Base-by-base conservation (phyloP, 2,329 filamentous ascomycete genomes). In the Aquanectria penicillioides region DNA sequence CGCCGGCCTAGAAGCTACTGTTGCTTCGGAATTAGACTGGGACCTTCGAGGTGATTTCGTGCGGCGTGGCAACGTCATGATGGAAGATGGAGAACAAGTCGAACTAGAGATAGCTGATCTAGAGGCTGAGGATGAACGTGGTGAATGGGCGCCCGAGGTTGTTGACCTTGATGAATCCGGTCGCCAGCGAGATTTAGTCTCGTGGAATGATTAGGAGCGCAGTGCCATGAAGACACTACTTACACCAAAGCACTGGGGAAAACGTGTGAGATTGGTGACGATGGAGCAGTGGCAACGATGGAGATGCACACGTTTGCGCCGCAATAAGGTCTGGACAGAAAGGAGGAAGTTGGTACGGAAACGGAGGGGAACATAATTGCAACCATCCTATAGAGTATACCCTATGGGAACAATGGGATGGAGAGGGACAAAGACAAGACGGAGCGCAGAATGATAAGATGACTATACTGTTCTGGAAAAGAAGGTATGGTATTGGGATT, bases 141-240 rank as follows among this genome's bases (percentile, higher is more conserved):
- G 83, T 13, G 83, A 86, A 58, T 84, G 81, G 64, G 79, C 80
- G 12, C 82, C 84, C 1, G 78, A 83, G 15, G 72, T 86, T 29
- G 83, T 87, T 5, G 77, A 84, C 55, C 59, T 85, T 29, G 83
- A 86, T 53, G 82, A 81, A 43, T 59, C 79, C 38, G 83, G 84
- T n/a, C 75, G 78, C 18, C 79, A 85, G 69, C 74, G 78, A 6
- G 84, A 80, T 29, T 68, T 86, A 50, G 74, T 87, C 12, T 84
- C 82, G 6, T 86, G 81, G 80, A 67, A 62, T 11, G 70, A 75
- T 50, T 75, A 73, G 66, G 47, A 49, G 34, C 57, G 43, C 37
- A 38, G 41, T 23, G n/a, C 46, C 23, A 28, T 41, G 13, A 57
- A 38, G 38, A 54, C n/a, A 6, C 22, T 63, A 18, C 34, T 48